phyloP scores from a whole-genome alignment of 768 basidiomycete species.

The Mycena vulgaris region DNA sequence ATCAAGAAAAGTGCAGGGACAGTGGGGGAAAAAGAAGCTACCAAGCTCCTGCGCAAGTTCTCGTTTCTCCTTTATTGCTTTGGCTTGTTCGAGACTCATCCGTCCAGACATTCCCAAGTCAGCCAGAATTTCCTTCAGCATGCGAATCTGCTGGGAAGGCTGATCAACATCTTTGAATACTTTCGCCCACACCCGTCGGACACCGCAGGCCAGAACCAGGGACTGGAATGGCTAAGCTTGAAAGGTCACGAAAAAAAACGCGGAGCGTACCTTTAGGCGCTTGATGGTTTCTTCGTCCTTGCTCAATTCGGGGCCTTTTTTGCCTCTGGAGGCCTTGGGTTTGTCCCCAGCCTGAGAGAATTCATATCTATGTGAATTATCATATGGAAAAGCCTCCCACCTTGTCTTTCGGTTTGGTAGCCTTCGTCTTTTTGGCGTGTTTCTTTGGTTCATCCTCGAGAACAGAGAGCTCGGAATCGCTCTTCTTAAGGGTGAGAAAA shows the following conservation, averaged over 20 bases:
- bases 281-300: slow-evolving; percentile 86
- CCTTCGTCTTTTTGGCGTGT: slow-evolving; percentile 55
- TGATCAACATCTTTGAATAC: slow-evolving; percentile 74
- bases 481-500: slow-evolving; percentile 43
- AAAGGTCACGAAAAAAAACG: not conserved
- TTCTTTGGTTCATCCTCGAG: slow-evolving; percentile 73
- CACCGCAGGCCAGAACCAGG: slow-evolving; percentile 80
- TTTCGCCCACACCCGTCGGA: slow-evolving; percentile 84
- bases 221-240: slow-evolving; percentile 57
- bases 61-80: slow-evolving; percentile 76
- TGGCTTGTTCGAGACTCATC: slow-evolving; percentile 86
- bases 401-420: slow-evolving; percentile 50
- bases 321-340: slow-evolving; percentile 50
- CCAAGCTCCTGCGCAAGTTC: slow-evolving; percentile 87
- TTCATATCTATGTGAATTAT: slow-evolving; percentile 17
- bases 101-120: slow-evolving; percentile 88
- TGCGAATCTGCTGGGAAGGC: slow-evolving; percentile 74
- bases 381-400: slow-evolving; percentile 36
- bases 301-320: slow-evolving; percentile 50
- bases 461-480: slow-evolving; percentile 74
- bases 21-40: slow-evolving; percentile 52
- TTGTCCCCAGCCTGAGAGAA: slow-evolving; percentile 44
- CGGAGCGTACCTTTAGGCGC: slow-evolving; percentile 73
- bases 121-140: slow-evolving; percentile 73
- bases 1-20: slow-evolving; percentile 1